Evolutionary conservation across 2,329 filamentous ascomycete genomes (phyloP), one percentile per base, ranked within the genome.

Genomic region (Fusarium penzigii): DNA sequence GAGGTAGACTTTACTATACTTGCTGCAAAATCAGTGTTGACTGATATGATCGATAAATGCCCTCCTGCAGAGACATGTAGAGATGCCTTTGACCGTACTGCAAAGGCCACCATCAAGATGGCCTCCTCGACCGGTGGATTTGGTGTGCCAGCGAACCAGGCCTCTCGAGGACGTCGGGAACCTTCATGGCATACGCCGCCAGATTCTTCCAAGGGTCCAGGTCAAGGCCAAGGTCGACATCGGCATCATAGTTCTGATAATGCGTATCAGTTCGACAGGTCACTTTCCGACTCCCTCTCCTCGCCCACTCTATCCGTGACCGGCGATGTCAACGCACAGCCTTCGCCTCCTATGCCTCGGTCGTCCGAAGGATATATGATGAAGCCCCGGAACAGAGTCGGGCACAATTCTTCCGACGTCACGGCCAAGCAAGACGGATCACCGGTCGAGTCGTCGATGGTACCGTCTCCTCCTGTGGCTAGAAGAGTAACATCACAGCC

Each of bases 1-100:
- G 93, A 97, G 69, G 92, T 97, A n/a, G 93, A 97, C 69, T 96
- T 96, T 65, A 97, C 93, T 1, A 90, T 97, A 9, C 79, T 97
- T 44, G 91, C 92, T 9, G 93, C 92, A 17, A 97, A 91, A 44
- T 97, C 93, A 2, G 92, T 97, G 9, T 86, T 97, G 41, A 88
- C 86, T 6, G 94, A 97, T 67, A 80, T 97, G 57, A 92, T 95
- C 59, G 90, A 95, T 61, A 96, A 96, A 70, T 97, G 94, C 62
- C 92, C 93, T 0, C 93, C 93, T 0, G 93, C 93, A 32, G 92
- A 97, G 77, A 91, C 92, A 11, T 97, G 93, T 70, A 86, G 92
- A 13, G 92, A 97, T 69, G 92, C 94, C 1, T 97, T 97, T 68
- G 90, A 96, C 64, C 85, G 93, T 39, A 97, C 96, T 76, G 92